These are phyloP conservation scores for Secale cereale DNA, from an alignment of 176 grass and related monocot species.

Conservation along the genomic window DNA sequence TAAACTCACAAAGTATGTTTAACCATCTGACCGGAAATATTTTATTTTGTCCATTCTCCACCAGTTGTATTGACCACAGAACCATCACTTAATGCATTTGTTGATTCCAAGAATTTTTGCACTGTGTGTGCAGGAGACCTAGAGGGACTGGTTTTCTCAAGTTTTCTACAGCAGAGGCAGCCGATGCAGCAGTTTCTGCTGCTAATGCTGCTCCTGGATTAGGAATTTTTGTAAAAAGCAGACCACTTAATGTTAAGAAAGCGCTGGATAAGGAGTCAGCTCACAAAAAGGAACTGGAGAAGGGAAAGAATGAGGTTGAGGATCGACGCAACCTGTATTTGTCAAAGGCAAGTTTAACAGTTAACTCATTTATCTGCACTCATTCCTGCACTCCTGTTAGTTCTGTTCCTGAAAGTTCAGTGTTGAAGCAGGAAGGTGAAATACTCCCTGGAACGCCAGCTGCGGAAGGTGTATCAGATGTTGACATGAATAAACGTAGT, in stretches of 20 bases:
- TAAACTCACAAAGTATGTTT: constrained; percentile 90
- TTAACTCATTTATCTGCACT: background rate
- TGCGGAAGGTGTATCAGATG: constrained; percentile 85
- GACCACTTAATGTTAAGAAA: constrained; percentile 65
- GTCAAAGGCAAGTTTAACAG: constrained; percentile 54
- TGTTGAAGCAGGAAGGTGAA: constrained; percentile 74
- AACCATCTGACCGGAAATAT: background rate
- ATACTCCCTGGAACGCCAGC: constrained; percentile 72
- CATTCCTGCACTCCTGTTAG: background rate
- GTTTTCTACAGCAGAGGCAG: constrained; percentile 59
- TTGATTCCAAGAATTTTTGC: constrained; percentile 4
- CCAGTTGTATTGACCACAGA: background rate
- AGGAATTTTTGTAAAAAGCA: constrained; percentile 84
- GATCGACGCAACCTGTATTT: constrained; percentile 90
- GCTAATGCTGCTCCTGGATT: constrained; percentile 77
- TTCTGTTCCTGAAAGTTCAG: constrained; percentile 26
- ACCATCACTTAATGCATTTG: constrained; percentile 15
- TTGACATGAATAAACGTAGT: constrained; percentile 87
- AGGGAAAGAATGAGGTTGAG: constrained; percentile 66
- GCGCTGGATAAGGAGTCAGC: constrained; percentile 84
- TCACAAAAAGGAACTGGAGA: constrained; percentile 79
- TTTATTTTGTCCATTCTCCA: background rate
- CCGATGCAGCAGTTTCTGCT: constrained; percentile 69
- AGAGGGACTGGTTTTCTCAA: constrained; percentile 83
- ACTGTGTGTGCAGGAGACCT: constrained; percentile 58